Percentiles rank a stretch among this genome's conserved stretches.
These are phyloP conservation scores for Macrolepiota dolichaula DNA, from an alignment of 768 basidiomycete genomes.

Conservation along the genomic window DNA sequence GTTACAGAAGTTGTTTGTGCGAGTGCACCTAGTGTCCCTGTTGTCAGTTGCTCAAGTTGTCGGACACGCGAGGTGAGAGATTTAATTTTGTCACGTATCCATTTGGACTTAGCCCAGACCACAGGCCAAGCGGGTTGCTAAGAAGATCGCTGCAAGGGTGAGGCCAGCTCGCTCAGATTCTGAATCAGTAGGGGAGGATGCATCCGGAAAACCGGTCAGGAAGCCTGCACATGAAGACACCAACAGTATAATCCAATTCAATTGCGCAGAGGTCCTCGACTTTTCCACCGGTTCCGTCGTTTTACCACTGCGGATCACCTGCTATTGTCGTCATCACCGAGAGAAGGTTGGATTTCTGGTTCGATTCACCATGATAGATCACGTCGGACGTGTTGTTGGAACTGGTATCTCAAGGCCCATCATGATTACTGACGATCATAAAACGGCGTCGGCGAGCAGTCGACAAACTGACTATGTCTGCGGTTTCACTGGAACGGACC, in stretches of 20 bases:
- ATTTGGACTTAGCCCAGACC: conserved; percentile 9
- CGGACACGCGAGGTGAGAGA: conserved; percentile 74
- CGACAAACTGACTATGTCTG: conserved; percentile 28
- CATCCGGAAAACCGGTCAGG: conserved; percentile 39
- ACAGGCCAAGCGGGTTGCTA: conserved; percentile 84
- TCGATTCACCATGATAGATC: conserved; percentile 81
- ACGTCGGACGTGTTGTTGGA: conserved; percentile 76
- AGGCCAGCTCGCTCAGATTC: conserved; percentile 75
- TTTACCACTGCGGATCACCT: conserved; percentile 93
- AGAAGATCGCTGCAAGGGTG: conserved; percentile 83
- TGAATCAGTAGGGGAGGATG: conserved; percentile 56
- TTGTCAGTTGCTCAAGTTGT: conserved; percentile 85
- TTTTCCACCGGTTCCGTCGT: conserved; percentile 84
- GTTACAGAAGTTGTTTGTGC: conserved; percentile 77
- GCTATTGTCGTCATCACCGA: conserved; percentile 97
- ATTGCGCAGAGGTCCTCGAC: conserved; percentile 86
- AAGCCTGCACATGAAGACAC: conserved; percentile 59
- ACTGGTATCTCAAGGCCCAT: conserved; percentile 83
- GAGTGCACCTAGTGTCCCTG: conserved; percentile 71
- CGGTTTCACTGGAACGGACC: conserved; percentile 32
- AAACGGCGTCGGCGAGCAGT: conserved; percentile 52
- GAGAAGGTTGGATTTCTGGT: conserved; percentile 96
- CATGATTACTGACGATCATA: conserved; percentile 99
- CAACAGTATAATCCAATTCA: conserved; percentile 91
- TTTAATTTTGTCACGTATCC: neutral